Evolutionary conservation across 192 early-diverging fungal genomes (phyloP).

Genomic region (Backusella circina): DNA sequence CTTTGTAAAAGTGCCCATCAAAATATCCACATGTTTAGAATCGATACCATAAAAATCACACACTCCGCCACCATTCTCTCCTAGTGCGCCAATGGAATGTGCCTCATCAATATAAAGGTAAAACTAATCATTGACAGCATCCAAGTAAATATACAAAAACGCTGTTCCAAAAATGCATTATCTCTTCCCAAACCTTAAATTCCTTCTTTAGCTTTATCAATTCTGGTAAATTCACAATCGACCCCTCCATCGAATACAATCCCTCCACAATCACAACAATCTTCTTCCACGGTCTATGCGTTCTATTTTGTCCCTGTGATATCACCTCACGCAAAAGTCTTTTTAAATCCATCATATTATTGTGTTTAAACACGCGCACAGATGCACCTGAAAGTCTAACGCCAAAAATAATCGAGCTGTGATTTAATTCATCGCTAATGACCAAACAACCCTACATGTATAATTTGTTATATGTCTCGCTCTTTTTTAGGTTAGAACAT

Average conservation of each 20-base stretch:
- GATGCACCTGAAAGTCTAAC: conserved; percentile 77
- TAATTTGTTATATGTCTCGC: neutral
- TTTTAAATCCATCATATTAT: conserved; percentile 70
- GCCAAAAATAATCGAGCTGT: conserved; percentile 84
- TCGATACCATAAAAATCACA: conserved; percentile 88
- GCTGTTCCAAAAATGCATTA: neutral
- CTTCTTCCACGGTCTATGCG: conserved; percentile 93
- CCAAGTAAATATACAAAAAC: neutral
- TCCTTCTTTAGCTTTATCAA: conserved; percentile 74
- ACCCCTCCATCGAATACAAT: conserved; percentile 92
- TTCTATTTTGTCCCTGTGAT: conserved; percentile 85
- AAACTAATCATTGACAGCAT: conserved; percentile 42
- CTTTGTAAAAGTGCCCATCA: conserved; percentile 94
- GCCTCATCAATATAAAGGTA: conserved; percentile 92
- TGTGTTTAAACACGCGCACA: conserved; percentile 87
- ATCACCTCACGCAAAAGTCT: conserved; percentile 73
- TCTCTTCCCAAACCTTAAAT: conserved; percentile 52
- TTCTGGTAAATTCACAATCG: conserved; percentile 73
- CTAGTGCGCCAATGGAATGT: conserved; percentile 87
- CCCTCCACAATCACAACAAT: conserved; percentile 90
- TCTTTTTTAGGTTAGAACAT: neutral
- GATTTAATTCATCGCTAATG: conserved; percentile 87
- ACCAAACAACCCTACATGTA: conserved; percentile 68
- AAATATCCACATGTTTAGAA: conserved; percentile 78
- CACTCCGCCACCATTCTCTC: conserved; percentile 83